Evolutionary conservation across 75 land plant species (phyloP).

Genomic region (Cunninghamia lanceolata): DNA sequence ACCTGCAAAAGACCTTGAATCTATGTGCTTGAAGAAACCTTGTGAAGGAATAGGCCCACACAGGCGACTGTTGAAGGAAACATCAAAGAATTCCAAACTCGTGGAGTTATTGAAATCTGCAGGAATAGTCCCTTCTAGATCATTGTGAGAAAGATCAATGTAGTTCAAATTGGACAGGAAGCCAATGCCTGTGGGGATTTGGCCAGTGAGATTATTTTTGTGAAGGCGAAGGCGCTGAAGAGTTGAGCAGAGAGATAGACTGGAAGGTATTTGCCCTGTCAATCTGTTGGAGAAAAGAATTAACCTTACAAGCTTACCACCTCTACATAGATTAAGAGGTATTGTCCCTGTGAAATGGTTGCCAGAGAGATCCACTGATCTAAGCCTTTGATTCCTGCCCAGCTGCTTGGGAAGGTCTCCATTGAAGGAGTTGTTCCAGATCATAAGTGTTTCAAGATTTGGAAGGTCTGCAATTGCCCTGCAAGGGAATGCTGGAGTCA

Average conservation of each 20-base stretch:
- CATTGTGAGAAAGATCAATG: conserved; percentile 55
- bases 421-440: conserved; percentile 66
- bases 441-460: conserved; percentile 36
- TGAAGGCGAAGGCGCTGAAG: conserved; percentile 32
- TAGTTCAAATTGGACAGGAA: conserved; percentile 20
- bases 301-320: conserved; percentile 25
- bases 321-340: conserved; percentile 26
- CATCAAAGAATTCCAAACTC: conserved; percentile 40
- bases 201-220: conserved; percentile 37
- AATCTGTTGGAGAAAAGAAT: conserved; percentile 37
- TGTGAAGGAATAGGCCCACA: conserved; percentile 55
- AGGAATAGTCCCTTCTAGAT: conserved; percentile 40
- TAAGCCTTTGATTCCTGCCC: conserved; percentile 32
- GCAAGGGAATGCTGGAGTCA: background rate
- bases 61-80: conserved; percentile 57
- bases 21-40: conserved; percentile 31
- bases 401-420: conserved; percentile 55
- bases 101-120: conserved; percentile 39
- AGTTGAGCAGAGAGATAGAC: conserved; percentile 31
- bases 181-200: conserved; percentile 43
- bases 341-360: conserved; percentile 55
- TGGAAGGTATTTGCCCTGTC: conserved; percentile 34
- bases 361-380: conserved; percentile 59
- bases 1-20: conserved; percentile 51
- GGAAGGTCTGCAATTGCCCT: conserved; percentile 42